A percentile compares a stretch with the other conserved stretches of the same genome.
Conservation (phyloP, 2,329 filamentous ascomycete species). For the Cercospora citrullina region DNA sequence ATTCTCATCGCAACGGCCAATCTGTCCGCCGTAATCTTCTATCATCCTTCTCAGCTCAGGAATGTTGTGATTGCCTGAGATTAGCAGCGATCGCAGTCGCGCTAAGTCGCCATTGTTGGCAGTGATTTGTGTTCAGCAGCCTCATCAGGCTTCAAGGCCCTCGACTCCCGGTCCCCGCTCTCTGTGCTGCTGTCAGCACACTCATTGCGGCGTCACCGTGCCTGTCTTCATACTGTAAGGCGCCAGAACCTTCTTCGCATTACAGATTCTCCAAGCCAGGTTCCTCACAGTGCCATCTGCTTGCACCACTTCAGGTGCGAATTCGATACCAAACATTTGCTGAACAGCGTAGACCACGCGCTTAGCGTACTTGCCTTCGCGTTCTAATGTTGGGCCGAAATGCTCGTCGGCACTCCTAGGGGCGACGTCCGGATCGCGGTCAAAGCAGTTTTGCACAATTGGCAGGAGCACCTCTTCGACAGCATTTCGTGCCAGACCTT, state of each 20-base stretch:
- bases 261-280: constrained; percentile 90
- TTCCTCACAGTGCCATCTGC: constrained; percentile 90
- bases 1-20: not conserved
- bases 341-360: constrained; percentile 91
- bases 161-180: not conserved
- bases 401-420: constrained; percentile 75
- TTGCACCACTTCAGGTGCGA: constrained; percentile 86
- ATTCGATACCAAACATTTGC: constrained; percentile 95
- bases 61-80: constrained; percentile 14
- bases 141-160: not conserved
- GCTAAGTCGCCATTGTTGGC: not conserved
- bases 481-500: constrained; percentile 63
- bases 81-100: not conserved
- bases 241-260: constrained; percentile 85
- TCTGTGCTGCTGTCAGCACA: not conserved
- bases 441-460: constrained; percentile 86
- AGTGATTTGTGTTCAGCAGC: not conserved
- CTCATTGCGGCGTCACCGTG: constrained; percentile 31
- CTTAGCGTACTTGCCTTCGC: constrained; percentile 84
- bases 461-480: constrained; percentile 79
- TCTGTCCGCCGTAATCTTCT: not conserved
- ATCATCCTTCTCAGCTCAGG: not conserved
- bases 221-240: constrained; percentile 54
- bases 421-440: constrained; percentile 86
- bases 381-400: constrained; percentile 81